Evolutionary conservation across 2,329 filamentous ascomycete genomes (phyloP).

Genomic region (Ramularia collo-cygni): DNA sequence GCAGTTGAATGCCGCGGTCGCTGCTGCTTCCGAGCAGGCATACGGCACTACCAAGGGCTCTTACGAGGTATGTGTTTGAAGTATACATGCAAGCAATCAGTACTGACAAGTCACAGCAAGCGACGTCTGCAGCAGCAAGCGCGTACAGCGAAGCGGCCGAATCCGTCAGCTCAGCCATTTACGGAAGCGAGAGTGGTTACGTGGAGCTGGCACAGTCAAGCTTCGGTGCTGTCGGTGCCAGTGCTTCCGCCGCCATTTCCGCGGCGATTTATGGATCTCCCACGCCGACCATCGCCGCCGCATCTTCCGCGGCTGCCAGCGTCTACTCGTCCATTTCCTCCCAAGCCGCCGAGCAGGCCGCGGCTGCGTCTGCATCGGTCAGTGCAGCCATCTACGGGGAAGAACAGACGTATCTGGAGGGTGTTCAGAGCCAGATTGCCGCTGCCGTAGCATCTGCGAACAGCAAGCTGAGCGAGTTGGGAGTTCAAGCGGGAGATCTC

Average conservation of each 20-base stretch:
- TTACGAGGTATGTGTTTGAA: slow-evolving; percentile 33
- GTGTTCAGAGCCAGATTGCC: slow-evolving; percentile 36
- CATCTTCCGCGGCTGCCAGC: slow-evolving; percentile 37
- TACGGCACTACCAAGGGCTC: slow-evolving; percentile 51
- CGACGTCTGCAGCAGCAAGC: slow-evolving; percentile 43
- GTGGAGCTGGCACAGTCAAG: slow-evolving; percentile 48
- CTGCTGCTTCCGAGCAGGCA: slow-evolving; percentile 50
- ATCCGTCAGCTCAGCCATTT: slow-evolving; percentile 48
- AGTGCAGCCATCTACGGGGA: slow-evolving; percentile 44
- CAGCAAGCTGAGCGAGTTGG: slow-evolving; percentile 36
- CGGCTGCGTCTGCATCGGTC: slow-evolving; percentile 40
- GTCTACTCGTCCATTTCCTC: slow-evolving; percentile 42
- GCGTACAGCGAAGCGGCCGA: slow-evolving; percentile 37
- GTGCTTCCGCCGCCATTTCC: slow-evolving; percentile 50
- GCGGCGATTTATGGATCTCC: slow-evolving; percentile 52
- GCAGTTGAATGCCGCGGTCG: slow-evolving; percentile 52
- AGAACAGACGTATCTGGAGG: slow-evolving; percentile 45
- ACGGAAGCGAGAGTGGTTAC: slow-evolving; percentile 48
- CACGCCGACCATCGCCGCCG: slow-evolving; percentile 42
- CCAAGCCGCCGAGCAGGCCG: slow-evolving; percentile 37
- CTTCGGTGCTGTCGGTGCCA: slow-evolving; percentile 48
- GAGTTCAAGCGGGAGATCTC: slow-evolving; percentile 21
- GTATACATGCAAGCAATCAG: too few relatives aligned
- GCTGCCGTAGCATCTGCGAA: slow-evolving; percentile 40
- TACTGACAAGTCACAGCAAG: slow-evolving; percentile 35